Evolutionary conservation across 2,329 filamentous ascomycete genomes (phyloP), one percentile per base, ranked within the genome.

Genomic region (Penicillium verrucosum): DNA sequence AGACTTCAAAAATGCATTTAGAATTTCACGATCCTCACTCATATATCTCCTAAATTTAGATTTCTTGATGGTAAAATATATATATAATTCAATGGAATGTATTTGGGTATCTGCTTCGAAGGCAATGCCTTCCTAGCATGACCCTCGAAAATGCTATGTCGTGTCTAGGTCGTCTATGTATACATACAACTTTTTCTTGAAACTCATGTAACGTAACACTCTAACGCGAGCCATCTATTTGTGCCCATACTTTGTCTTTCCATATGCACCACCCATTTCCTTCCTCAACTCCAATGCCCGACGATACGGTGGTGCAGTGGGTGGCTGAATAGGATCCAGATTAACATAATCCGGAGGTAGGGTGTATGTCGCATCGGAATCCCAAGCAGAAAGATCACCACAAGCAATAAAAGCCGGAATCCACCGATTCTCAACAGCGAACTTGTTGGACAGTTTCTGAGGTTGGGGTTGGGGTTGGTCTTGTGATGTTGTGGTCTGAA

Each of bases 401-500:
- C 94, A 99, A n/a, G 94, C 92, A 67, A 99, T 84, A 71, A 99
- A 99, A 0, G 93, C 92, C 4, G 92, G 92, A 65, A 97, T 93
- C 92, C 93, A 97, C 49, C 88, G 80, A 30, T 80, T 74, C 58
- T 85, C 80, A 54, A 70, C 61, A 61, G 70, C 63, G 49, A 71
- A 73, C 43, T 66, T 69, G 46, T 67, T 63, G 3, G 59, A 49
- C 2, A 60, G 52, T 25, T 67, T 65, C 16, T 66, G 63, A 2
- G 64, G 55, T 6, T 67, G 54, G 1, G 60, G 54, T 16, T 56
- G 54, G 1, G 60, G 55, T 16, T 56, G 54, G 11, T 64, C 57
- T 37, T 56, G 54, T 12, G 60, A 21, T 32, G 56, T 73, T 68
- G 73, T 59, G 61, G 72, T 57, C 69, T 85, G 81, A n/a, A 80